Evolutionary conservation across 2,329 filamentous ascomycete genomes (phyloP), one percentile per base, ranked within the genome.

Genomic region (Trichoderma semiorbis): DNA sequence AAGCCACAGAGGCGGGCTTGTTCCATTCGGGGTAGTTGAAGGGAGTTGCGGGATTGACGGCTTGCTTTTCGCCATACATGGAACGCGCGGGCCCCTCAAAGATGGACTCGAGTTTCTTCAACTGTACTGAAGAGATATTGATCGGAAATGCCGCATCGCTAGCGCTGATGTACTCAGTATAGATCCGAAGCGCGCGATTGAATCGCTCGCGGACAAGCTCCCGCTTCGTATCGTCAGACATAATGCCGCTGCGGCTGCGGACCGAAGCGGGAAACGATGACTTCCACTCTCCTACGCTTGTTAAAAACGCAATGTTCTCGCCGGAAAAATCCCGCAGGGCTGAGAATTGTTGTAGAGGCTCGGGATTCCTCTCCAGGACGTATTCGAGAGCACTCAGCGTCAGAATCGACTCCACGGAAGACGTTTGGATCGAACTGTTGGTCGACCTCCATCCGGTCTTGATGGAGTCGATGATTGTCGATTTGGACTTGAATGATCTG

Each of bases 381-480:
- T 88, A 83, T 74, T 92, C 90, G 2, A 92, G 84, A 0, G 89
- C 88, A 55, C 84, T 83, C 86, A 91, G 90, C 58, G 87, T 88
- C 62, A 87, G 82, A 71, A 89, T 82, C 34, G 82, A 85, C 72
- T 84, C 84, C 64, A 78, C 76, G 5, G 74, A 74, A 57, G 67
- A 72, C 7, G 72, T 74, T 60, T 69, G 74, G 69, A 77, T 69
- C 8, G 78, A 81, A 43, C 76, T 80, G 34, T 78, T 77, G 32
- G 81, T 77, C 7, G 83, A 85, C 63, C 76, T 77, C 73, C 74
- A 75, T 26, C 76, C 76, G 1, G 76, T 76, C 63, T 75, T 74
- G 62, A 78, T 70, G 8, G 79, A 79, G 24, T 77, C 76, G 28
- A 75, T 74, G 14, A 78, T 74, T 32, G 78, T 78, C 4, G 74